A percentile compares a stretch with the other conserved stretches of the same genome.
These are phyloP conservation scores for Zygosaccharomyces sapae DNA, from an alignment of 1,139 yeast genomes.

Conservation along the genomic window DNA sequence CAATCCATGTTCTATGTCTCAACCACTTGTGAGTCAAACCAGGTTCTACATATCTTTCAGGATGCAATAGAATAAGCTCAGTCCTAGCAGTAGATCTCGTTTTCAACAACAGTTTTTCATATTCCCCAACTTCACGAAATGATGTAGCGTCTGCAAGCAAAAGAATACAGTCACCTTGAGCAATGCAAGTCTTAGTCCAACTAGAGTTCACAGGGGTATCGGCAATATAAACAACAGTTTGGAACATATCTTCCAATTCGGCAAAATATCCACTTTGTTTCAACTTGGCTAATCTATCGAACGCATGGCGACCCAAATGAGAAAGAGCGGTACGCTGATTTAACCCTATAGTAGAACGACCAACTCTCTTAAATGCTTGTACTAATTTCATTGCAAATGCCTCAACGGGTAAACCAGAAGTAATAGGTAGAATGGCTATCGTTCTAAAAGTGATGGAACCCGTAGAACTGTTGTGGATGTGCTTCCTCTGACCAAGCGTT, in stretches of 20 bases:
- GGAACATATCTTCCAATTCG: conserved; percentile 83
- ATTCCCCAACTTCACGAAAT: conserved; percentile 76
- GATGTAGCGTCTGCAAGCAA: conserved; percentile 66
- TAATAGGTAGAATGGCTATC: conserved; percentile 76
- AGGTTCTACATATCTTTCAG: conserved; percentile 74
- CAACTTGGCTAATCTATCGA: conserved; percentile 79
- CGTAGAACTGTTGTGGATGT: conserved; percentile 16
- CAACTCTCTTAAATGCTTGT: conserved; percentile 65
- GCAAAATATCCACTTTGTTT: conserved; percentile 87
- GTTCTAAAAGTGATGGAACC: conserved; percentile 54
- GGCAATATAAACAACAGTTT: conserved; percentile 81
- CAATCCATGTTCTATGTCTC: conserved; percentile 82
- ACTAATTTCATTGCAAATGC: conserved; percentile 77
- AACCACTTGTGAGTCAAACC: conserved; percentile 87
- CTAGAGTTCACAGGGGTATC: conserved; percentile 78
- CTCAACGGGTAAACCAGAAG: conserved; percentile 72
- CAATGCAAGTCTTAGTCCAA: conserved; percentile 90
- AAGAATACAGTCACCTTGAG: conserved; percentile 89
- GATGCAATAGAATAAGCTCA: conserved; percentile 79
- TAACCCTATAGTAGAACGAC: conserved; percentile 67
- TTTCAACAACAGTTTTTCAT: conserved; percentile 69
- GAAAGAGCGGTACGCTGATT: conserved; percentile 78
- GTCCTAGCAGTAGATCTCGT: conserved; percentile 84
- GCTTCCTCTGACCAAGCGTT: conserved; percentile 16
- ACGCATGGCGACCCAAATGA: conserved; percentile 88